A percentile compares a stretch with the other conserved stretches of the same genome.
Conservation (phyloP, 768 basidiomycete genomes). For the Auricularia sp. region DNA sequence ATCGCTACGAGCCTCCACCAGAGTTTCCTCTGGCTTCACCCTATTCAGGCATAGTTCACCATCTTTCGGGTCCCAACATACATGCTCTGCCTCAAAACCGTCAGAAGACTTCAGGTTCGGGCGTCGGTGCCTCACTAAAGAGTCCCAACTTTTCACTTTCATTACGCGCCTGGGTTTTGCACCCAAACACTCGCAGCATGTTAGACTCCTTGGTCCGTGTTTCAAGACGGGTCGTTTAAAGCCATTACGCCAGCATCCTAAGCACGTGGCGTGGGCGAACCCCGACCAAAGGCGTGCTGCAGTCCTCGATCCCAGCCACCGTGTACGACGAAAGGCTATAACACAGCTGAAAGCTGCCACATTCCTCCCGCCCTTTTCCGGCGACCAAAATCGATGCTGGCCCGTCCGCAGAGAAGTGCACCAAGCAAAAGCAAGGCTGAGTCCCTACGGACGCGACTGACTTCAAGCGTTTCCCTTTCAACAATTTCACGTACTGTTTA, state of each 20-base stretch:
- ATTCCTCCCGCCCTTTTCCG: constrained; percentile 49
- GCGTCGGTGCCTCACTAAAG: constrained; percentile 61
- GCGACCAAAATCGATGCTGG: constrained; percentile 57
- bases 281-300: constrained; percentile 50
- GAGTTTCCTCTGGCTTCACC: constrained; percentile 93
- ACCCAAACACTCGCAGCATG: constrained; percentile 75
- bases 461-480: constrained; percentile 71
- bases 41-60: constrained; percentile 86
- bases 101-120: constrained; percentile 66
- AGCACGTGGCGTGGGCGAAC: constrained; percentile 45
- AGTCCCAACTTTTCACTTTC: constrained; percentile 63
- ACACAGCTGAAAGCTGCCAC: constrained; percentile 54
- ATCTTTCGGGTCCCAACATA: constrained; percentile 85
- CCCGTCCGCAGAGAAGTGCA: constrained; percentile 48
- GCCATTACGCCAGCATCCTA: constrained; percentile 72
- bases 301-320: constrained; percentile 49
- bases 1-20: constrained; percentile 92
- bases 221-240: constrained; percentile 76
- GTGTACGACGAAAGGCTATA: constrained; percentile 52
- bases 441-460: constrained; percentile 49
- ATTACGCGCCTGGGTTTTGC: constrained; percentile 59
- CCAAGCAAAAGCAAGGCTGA: constrained; percentile 46
- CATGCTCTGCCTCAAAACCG: constrained; percentile 71
- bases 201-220: constrained; percentile 83
- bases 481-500: constrained; percentile 75